These are phyloP conservation scores for Eutrema salsugineum DNA, from an alignment of 441 rosid species.

Conservation along the genomic window DNA sequence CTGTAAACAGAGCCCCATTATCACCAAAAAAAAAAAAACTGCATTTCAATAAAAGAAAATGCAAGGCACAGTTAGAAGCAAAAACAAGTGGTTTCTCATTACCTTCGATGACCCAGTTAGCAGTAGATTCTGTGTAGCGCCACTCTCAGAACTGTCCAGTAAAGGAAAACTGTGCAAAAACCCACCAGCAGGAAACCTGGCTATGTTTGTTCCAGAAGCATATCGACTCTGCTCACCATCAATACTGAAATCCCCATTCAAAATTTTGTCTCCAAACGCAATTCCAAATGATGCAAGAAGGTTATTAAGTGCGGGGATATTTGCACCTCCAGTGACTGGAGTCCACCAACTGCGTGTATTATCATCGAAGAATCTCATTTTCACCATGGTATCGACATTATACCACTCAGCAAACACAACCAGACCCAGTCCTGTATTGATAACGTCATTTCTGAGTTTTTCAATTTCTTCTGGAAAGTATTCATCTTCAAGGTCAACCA, in stretches of 20 bases:
- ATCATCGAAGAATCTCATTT: slow-evolving; percentile 99
- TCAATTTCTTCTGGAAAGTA: slow-evolving; percentile 91
- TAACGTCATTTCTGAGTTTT: slow-evolving; percentile 79
- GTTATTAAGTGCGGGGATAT: slow-evolving; percentile 90
- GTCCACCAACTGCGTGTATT: slow-evolving; percentile 99
- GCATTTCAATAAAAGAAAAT: background rate
- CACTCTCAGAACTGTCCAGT: slow-evolving; percentile 95
- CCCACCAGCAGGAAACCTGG: slow-evolving; percentile 91
- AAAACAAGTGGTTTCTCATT: background rate
- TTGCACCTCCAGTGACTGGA: slow-evolving; percentile 98
- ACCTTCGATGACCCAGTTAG: slow-evolving; percentile 72
- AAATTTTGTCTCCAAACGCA: slow-evolving; percentile 94
- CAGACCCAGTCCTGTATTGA: slow-evolving; percentile 78
- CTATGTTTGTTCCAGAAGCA: slow-evolving; percentile 96
- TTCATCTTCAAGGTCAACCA: slow-evolving; percentile 98
- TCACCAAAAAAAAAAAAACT: background rate
- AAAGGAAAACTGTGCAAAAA: slow-evolving; percentile 83
- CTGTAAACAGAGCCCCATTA: slow-evolving; percentile 38
- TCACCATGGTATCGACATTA: slow-evolving; percentile 96
- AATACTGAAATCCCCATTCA: slow-evolving; percentile 92
- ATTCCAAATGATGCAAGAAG: slow-evolving; percentile 97
- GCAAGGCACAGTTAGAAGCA: background rate
- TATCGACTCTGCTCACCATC: slow-evolving; percentile 97
- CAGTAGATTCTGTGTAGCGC: slow-evolving; percentile 86
- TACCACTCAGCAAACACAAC: slow-evolving; percentile 98